Conservation (phyloP, 2,329 filamentous ascomycete genomes). For the Colletotrichum sp. region DNA sequence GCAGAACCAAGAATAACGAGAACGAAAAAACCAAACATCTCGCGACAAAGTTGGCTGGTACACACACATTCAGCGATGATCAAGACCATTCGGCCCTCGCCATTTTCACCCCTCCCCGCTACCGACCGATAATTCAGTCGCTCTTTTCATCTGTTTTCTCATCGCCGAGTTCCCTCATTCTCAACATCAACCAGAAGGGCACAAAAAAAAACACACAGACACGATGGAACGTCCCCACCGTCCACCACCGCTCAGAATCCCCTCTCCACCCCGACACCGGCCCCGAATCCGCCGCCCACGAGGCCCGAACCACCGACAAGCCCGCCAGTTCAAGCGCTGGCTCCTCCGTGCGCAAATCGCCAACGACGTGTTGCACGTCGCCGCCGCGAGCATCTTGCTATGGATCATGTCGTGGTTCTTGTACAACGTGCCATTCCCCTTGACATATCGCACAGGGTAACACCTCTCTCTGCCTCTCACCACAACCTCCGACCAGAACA, state of each 20-base stretch:
- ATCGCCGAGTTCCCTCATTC: background rate
- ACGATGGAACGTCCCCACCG: conserved; percentile 32
- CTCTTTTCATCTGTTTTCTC: background rate
- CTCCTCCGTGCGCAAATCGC: conserved; percentile 27
- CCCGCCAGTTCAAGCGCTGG: conserved; percentile 10
- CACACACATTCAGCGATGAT: background rate
- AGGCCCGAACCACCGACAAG: conserved; percentile 1
- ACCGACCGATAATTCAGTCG: background rate
- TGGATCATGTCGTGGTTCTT: conserved; percentile 36
- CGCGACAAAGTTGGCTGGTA: background rate
- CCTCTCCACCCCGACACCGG: conserved; percentile 22
- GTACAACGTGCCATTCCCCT: conserved; percentile 25
- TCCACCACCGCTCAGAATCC: conserved; percentile 36
- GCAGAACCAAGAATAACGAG: background rate
- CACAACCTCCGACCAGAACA: background rate
- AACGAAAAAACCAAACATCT: background rate
- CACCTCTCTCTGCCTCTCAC: too few relatives aligned
- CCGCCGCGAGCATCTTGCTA: conserved; percentile 32
- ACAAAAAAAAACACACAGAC: background rate
- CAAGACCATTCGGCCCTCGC: background rate
- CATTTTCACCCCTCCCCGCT: background rate
- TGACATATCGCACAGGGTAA: conserved; percentile 17
- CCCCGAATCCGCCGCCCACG: conserved; percentile 4
- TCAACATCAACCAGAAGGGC: background rate
- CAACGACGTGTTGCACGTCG: conserved; percentile 33